Percentiles rank a stretch among this genome's conserved stretches.
phyloP scores from a whole-genome alignment of 208 protist species.

The Acanthamoeba sp. region DNA sequence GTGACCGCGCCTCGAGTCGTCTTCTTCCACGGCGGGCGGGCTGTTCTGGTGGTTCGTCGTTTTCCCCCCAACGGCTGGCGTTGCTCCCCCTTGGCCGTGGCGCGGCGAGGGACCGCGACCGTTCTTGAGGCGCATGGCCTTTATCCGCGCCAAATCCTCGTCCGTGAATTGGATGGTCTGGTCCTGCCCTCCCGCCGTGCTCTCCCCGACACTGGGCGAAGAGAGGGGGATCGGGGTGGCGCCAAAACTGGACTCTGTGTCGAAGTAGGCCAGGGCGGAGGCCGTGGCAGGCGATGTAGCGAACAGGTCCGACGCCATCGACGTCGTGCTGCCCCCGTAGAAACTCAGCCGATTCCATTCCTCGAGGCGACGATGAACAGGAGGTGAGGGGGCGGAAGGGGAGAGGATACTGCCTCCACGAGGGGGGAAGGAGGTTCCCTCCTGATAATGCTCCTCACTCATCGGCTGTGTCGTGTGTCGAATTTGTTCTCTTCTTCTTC shows the following conservation, averaged over 20 bases:
- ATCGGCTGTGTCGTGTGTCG: too few species aligned
- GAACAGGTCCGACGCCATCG: background rate
- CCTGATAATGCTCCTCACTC: too few species aligned
- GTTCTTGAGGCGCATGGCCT: background rate
- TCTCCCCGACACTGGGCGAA: background rate
- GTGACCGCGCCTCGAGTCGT: too few species aligned
- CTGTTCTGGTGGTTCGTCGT: background rate
- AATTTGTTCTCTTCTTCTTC: too few species aligned
- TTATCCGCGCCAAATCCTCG: background rate
- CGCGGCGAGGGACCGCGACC: background rate
- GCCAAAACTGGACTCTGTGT: background rate
- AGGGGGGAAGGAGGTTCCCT: too few species aligned
- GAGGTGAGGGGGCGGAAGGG: too few species aligned
- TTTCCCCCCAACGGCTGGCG: too few species aligned
- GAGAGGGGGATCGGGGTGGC: background rate
- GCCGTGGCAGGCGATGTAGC: background rate
- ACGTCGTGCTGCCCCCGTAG: background rate
- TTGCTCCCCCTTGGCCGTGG: background rate
- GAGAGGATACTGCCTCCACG: too few species aligned
- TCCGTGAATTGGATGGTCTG: background rate
- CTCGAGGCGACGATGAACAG: background rate
- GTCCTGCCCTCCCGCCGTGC: background rate
- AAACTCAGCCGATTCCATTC: constrained; percentile 16
- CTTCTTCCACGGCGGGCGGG: too few species aligned
- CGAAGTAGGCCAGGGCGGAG: background rate